Base-by-base conservation (phyloP, 805 yeast species). In the Ogataea sp. region DNA sequence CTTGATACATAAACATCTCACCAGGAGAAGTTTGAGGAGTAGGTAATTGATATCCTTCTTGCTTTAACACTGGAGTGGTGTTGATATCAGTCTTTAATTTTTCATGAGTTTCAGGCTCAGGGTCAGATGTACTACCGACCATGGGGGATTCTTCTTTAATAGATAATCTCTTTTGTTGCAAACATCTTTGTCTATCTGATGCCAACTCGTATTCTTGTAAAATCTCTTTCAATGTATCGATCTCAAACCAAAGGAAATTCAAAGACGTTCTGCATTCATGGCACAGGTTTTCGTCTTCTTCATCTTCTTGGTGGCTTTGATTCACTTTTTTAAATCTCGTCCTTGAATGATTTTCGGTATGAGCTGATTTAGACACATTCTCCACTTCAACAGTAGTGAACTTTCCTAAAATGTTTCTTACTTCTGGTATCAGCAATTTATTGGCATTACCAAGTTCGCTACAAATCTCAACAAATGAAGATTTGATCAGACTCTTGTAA, bases 181-280 rank as follows among this genome's bases (percentile, higher is more conserved):
- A 21, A 4, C 37, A 14, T 34, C 36, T 37, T 26, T 45, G 45
- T 29, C 33, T 42, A 15, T 39, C 18, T 20, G 20, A 10, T 18
- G 21, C 20, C 21, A 29, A 29, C 4, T 37, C 38, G 9, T 32
- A 17, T 15, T 33, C 20, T 11, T 37, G 39, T n/a, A 36, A 36
- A 11, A 47, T 14, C 14, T 50, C 43, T 32, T 45, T 42, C 37
- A 50, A 38, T 25, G 51, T 33, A 39, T 57, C 65, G 31, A 70
- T 52, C 30, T 65, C 62, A 42, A 72, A 56, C 63, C 74, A 74
- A 41, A 67, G 67, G 49, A 68, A 70, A 16, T 70, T 65, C 16
- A 73, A 62, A 40, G 63, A 61, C 3, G 79, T 66, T 39, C 70
- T 66, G 48, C 81, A 75, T 20, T 61, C 56, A 32, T 58, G 66